Percentiles rank a stretch among this genome's conserved stretches.
phyloP scores from a whole-genome alignment of 78 protist species.

The Cavenderia fasciculata region DNA sequence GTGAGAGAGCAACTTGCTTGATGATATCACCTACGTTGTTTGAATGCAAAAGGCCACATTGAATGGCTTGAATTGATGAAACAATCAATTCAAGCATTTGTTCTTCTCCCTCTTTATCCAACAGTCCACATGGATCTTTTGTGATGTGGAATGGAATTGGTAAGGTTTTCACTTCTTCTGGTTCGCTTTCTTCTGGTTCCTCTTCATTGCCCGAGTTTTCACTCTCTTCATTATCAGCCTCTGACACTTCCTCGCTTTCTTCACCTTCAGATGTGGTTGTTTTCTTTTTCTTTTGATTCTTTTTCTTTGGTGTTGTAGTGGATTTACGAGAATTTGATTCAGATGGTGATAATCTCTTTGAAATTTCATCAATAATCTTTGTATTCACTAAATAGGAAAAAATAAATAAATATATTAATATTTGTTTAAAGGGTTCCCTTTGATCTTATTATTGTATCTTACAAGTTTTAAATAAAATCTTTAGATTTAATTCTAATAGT shows the following conservation, averaged over 20 bases:
- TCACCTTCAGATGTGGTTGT: background rate
- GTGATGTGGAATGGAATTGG: background rate
- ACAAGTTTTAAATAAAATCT: background rate
- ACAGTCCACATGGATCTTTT: background rate
- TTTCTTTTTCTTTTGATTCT: slow-evolving; percentile 12
- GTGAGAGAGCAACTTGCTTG: slow-evolving; percentile 23
- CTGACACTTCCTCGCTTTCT: background rate
- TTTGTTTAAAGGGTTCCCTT: too few relatives aligned
- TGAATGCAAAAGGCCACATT: background rate
- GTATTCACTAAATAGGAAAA: background rate
- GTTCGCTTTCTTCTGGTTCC: background rate
- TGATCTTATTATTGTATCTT: background rate
- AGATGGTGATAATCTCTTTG: background rate
- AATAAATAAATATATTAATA: background rate
- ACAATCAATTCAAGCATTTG: background rate
- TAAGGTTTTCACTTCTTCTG: background rate
- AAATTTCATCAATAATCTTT: too few relatives aligned
- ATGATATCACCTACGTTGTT: background rate
- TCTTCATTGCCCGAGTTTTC: background rate
- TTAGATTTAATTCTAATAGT: background rate
- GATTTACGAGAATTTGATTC: too few relatives aligned
- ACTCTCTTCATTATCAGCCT: background rate
- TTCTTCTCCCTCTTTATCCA: background rate
- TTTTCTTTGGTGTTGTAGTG: background rate
- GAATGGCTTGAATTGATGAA: background rate